A percentile compares a stretch with the other conserved stretches of the same genome.
These are phyloP conservation scores for Globisporangium viniferum DNA, from an alignment of 352 stramenopile species.

Conservation along the genomic window DNA sequence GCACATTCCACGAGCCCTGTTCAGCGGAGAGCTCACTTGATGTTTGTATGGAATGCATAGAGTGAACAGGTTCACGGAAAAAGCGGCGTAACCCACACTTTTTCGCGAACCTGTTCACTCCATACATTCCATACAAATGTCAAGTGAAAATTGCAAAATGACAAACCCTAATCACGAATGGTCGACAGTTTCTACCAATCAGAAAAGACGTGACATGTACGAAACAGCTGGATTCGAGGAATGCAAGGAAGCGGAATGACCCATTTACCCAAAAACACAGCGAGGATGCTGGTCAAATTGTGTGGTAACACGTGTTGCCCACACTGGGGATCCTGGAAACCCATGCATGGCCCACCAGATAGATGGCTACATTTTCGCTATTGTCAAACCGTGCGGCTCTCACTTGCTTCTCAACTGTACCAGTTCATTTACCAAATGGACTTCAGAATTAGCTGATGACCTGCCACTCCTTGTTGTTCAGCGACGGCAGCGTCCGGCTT, in stretches of 20 bases:
- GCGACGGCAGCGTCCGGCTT: conserved; percentile 43
- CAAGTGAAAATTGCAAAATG: not conserved
- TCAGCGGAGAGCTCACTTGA: no score
- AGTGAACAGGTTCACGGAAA: no score
- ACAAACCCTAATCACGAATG: not conserved
- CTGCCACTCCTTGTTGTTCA: conserved; percentile 62
- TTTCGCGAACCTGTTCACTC: no score
- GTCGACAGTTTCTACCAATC: conserved; percentile 6
- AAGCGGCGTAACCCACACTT: no score
- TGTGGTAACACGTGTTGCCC: not conserved
- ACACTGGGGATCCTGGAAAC: not conserved
- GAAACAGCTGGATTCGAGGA: conserved; percentile 2
- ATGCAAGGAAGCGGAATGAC: not conserved
- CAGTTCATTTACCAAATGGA: no score
- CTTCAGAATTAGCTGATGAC: conserved; percentile 33
- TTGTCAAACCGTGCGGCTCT: not conserved
- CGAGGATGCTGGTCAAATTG: not conserved
- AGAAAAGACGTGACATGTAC: not conserved
- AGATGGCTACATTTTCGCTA: conserved; percentile 8
- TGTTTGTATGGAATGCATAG: no score
- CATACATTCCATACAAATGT: no score
- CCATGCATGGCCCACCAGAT: not conserved
- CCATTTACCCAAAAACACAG: not conserved
- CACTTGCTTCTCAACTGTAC: no score
- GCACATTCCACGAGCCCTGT: no score